Base-by-base conservation (phyloP, 208 protist species). In the Leptomonas pyrrhocoris region DNA sequence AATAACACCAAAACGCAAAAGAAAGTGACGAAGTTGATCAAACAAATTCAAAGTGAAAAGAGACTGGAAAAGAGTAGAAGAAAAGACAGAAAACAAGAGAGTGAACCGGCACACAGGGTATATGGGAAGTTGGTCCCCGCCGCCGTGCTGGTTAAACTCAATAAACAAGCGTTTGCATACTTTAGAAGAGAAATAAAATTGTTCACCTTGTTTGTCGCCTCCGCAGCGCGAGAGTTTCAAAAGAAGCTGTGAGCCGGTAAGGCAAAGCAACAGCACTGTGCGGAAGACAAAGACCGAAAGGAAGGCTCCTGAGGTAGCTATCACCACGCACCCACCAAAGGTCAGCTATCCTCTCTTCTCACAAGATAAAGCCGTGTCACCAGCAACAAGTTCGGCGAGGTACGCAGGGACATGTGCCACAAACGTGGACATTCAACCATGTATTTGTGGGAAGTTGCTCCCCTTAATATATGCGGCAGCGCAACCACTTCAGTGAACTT, bases 1-100 rank as follows among this genome's bases (percentile, higher is more conserved):
- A 1, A 36, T 2, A 54, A 54, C 40, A 21, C 16, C n/a, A 38
- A 8, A 49, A 63, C 18, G 21, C 15, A 25, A 63, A 34, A 49
- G 34, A 51, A 43, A 16, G 15, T 27, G 30, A 30, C 43, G 34
- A 55, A 65, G 59, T 65, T 65, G 59, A 55, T 43, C n/a, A 40
- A 58, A 43, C n/a, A 30, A 58, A 6, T 2, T 40, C 51, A 18
- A 27, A 21, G 7, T 38, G 27, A 23, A 54, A 38, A 71, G 16
- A 48, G 18, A 19, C 4, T 18, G 34, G 7, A 59, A 16, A 18
- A 0, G 16, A 21, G 13, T 43, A 67, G 59, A 57, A 40, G 13
- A 71, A 72, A 61, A 40, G 7, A 38, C 34, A 12, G 58, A 34
- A 61, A 38, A 34, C 2, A 40, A 42, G 27, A 23, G 56, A 11